Percentiles rank a stretch among this genome's conserved stretches.
Conservation (phyloP, 139 green algal genomes). For the Picochlorum costavermella region DNA sequence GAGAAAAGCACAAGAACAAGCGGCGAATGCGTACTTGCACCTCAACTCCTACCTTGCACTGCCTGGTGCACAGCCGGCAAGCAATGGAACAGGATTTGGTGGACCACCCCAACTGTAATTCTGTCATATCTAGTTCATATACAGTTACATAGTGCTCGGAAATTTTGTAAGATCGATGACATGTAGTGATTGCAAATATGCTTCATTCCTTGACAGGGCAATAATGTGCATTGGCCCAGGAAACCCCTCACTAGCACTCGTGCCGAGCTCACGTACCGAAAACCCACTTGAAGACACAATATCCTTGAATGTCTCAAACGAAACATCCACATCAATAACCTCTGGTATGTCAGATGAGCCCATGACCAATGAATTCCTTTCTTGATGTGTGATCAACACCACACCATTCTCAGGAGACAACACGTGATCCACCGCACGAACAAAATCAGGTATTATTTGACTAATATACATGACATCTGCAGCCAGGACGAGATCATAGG, state of each 20-base stretch:
- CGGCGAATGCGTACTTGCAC: conserved; percentile 47
- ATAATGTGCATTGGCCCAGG: conserved; percentile 8
- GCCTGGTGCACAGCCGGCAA: neutral
- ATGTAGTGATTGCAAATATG: neutral
- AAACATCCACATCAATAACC: neutral
- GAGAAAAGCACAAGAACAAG: conserved; percentile 40
- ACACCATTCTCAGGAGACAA: neutral
- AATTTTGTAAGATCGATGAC: too few relatives aligned
- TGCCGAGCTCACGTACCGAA: neutral
- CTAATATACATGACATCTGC: conserved; percentile 8
- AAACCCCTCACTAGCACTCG: neutral
- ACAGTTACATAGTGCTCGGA: too few relatives aligned
- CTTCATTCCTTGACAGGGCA: neutral
- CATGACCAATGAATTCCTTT: conserved; percentile 8
- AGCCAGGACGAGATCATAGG: conserved; percentile 5
- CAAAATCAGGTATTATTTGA: neutral
- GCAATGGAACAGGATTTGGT: neutral
- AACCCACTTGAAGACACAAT: neutral
- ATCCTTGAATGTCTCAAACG: conserved; percentile 8
- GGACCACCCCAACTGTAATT: neutral
- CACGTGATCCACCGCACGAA: neutral
- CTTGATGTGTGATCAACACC: conserved; percentile 8
- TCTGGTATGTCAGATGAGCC: neutral
- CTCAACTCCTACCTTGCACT: conserved; percentile 35
- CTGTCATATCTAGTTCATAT: neutral